A percentile compares a stretch with the other conserved stretches of the same genome.
These are phyloP conservation scores for Phytophthora constricta DNA, from an alignment of 352 stramenopile species.

Conservation along the genomic window DNA sequence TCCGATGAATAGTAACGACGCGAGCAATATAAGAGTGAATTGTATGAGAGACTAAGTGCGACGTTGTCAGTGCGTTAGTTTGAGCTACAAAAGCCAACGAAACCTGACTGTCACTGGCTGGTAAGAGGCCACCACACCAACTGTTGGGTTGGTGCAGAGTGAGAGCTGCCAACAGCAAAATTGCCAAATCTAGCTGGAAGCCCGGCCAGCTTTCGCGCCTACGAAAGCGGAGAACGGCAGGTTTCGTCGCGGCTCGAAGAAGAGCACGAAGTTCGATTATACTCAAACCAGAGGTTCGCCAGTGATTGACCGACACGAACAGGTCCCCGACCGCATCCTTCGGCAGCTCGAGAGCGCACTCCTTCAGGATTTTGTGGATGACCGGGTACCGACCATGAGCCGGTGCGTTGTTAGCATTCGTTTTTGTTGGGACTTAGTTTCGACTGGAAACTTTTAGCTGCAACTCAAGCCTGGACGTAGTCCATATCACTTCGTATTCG, in stretches of 20 bases:
- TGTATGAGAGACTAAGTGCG: too few relatives aligned
- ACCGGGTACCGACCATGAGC: slow-evolving; percentile 28
- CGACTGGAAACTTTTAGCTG: slow-evolving; percentile 29
- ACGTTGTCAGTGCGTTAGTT: slow-evolving; percentile 15
- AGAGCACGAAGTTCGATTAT: slow-evolving; percentile 37
- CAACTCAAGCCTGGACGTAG: slow-evolving; percentile 30
- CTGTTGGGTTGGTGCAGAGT: too few relatives aligned
- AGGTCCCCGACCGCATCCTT: slow-evolving; percentile 42
- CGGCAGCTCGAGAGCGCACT: slow-evolving; percentile 42
- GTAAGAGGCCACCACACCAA: slow-evolving; percentile 31
- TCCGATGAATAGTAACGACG: slow-evolving; percentile 41
- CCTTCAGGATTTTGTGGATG: slow-evolving; percentile 37
- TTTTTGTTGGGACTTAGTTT: slow-evolving; percentile 5
- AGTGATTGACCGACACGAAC: slow-evolving; percentile 49
- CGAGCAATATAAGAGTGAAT: slow-evolving; percentile 39
- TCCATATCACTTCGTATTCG: slow-evolving; percentile 45
- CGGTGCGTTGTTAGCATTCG: neutral
- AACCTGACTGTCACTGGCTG: slow-evolving; percentile 52
- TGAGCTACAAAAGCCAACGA: slow-evolving; percentile 34
- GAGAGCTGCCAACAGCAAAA: too few relatives aligned
- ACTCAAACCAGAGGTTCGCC: slow-evolving; percentile 30
- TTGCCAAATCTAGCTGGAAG: slow-evolving; percentile 25
- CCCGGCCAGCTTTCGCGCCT: slow-evolving; percentile 14
- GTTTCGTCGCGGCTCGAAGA: slow-evolving; percentile 38
- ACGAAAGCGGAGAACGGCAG: slow-evolving; percentile 46